Evolutionary conservation across 2,329 filamentous ascomycete species (phyloP).

Genomic region (Gaeumannomyces tritici): DNA sequence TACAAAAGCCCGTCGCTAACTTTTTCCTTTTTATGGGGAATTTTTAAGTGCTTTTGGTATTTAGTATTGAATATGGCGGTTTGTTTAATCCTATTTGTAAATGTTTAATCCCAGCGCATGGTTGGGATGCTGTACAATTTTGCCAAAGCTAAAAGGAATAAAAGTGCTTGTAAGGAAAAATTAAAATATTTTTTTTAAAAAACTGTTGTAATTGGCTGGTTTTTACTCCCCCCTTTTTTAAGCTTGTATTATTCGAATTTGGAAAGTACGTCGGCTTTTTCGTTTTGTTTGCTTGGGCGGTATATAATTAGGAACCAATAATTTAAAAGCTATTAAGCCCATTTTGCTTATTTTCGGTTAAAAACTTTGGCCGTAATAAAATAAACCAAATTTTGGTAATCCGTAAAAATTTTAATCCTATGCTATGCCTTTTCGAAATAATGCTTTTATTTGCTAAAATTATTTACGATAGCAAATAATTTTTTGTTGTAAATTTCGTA

Average conservation of each 20-base stretch:
- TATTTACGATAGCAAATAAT: no score
- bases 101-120: background rate
- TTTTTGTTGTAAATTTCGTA: background rate
- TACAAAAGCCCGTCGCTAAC: background rate
- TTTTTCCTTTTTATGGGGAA: background rate
- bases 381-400: background rate
- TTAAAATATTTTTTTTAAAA: background rate
- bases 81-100: background rate
- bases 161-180: no score
- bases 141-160: background rate
- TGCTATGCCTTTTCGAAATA: no score
- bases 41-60: background rate
- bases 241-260: background rate
- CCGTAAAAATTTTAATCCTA: no score
- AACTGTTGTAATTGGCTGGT: background rate
- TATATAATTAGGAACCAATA: background rate
- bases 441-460: background rate
- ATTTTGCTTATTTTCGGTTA: background rate
- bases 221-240: background rate
- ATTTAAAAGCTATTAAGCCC: background rate
- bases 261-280: background rate
- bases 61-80: background rate
- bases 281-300: background rate
- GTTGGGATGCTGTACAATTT: background rate
- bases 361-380: background rate